Evolutionary conservation across 2,329 filamentous ascomycete species (phyloP), one percentile per base, ranked within the genome.

Genomic region (Didymella sp.): DNA sequence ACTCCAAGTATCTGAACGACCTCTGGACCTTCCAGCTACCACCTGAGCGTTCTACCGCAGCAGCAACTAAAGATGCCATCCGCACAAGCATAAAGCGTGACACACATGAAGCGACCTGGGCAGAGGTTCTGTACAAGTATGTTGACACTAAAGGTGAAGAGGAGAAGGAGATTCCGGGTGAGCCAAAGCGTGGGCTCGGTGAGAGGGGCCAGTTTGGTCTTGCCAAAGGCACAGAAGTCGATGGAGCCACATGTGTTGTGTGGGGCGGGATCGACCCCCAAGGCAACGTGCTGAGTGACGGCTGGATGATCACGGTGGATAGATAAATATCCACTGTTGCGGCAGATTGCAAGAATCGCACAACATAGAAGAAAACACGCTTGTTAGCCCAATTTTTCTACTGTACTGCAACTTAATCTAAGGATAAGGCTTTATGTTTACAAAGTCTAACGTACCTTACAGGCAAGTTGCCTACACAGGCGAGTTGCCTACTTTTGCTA

Each of bases 11-110:
- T 22, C 56, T 76, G 9, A 72, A 69, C 40, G 83, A 84, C 57
- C 76, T 85, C 3, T 85, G 82, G 82, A 77, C 81, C 1, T 77
- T 84, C 54, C 83, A 85, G 64, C 72, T 85, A 3, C 78, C 80
- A 3, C 75, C 82, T 0, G 77, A 80, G 27, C 74, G 74, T 2
- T 73, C 77, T 30, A 81, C 76, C 12, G 78, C 79, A 0, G 82
- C 83, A 7, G 77, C 77, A 12, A 71, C 79, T 25, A 85, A 85
- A 67, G 83, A 85, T 60, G 72, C 74, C 9, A 79, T 83, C 25
- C 75, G 81, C 4, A 68, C 76, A 15, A 76, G 73, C 47, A 62
- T 85, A 13, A 78, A 76, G 27, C 71, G 73, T 21, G 76, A 80
- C 7, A 82, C 81, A n/a, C 78, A 79, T 3, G 77, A 79, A 55